These are phyloP conservation scores for Neurospora terricola DNA, from an alignment of 495 filamentous ascomycete genomes.

Conservation along the genomic window DNA sequence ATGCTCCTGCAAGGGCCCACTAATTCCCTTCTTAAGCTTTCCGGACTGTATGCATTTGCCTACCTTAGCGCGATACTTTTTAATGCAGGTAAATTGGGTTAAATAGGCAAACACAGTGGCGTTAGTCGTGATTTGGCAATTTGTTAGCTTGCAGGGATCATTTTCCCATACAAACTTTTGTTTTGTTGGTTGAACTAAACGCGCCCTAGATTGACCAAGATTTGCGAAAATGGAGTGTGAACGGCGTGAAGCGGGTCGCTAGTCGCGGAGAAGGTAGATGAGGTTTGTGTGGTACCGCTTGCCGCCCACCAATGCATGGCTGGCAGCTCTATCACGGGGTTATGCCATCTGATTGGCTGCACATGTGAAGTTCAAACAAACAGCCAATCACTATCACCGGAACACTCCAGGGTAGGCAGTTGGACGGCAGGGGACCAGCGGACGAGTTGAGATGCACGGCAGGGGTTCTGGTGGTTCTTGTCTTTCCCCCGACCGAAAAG, in stretches of 20 bases:
- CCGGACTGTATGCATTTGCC: no score
- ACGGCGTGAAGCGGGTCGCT: not conserved
- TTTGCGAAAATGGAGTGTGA: not conserved
- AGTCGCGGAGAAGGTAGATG: not conserved
- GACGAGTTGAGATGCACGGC: not conserved
- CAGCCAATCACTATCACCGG: constrained; percentile 3
- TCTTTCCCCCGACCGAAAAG: not conserved
- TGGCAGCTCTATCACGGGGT: constrained; percentile 25
- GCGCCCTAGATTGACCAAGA: not conserved
- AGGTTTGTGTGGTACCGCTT: constrained; percentile 20
- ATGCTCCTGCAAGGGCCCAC: no score
- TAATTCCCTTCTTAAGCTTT: no score
- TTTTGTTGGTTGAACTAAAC: no score
- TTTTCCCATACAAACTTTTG: no score
- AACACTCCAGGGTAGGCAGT: constrained; percentile 11
- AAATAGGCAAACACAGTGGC: no score
- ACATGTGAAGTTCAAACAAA: constrained; percentile 7
- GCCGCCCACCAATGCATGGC: constrained; percentile 26
- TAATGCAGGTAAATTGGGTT: no score
- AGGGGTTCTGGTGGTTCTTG: not conserved
- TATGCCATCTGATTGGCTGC: constrained; percentile 18
- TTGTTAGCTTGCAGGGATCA: no score
- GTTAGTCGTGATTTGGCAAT: no score
- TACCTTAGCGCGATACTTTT: no score
- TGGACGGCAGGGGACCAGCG: constrained; percentile 8